A percentile compares a stretch with the other conserved stretches of the same genome.
These are phyloP conservation scores for Umbelopsis sp. DNA, from an alignment of 192 early-diverging fungal genomes.

Conservation along the genomic window DNA sequence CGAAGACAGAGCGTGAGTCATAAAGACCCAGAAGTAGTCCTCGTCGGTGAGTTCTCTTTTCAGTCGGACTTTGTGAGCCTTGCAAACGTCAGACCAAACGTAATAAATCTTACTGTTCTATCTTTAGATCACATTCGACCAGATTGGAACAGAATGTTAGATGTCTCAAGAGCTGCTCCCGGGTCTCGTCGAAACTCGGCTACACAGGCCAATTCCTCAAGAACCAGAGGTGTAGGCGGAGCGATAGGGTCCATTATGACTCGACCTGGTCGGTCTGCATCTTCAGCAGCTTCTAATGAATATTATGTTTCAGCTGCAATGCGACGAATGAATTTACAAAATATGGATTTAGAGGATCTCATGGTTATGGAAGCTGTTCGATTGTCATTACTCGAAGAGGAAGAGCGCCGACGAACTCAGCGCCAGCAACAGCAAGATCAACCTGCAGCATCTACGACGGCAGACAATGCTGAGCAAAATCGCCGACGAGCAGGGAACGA, in stretches of 20 bases:
- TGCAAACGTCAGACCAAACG: not conserved
- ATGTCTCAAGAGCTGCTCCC: slow-evolving; percentile 45
- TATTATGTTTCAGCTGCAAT: slow-evolving; percentile 60
- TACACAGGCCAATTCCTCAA: slow-evolving; percentile 6
- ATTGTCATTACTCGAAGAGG: slow-evolving; percentile 66
- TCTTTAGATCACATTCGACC: slow-evolving; percentile 69
- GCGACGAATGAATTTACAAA: slow-evolving; percentile 61
- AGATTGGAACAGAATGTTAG: slow-evolving; percentile 56
- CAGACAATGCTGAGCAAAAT: not conserved
- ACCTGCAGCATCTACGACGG: not conserved
- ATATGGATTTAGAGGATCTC: slow-evolving; percentile 83
- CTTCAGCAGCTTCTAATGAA: slow-evolving; percentile 44
- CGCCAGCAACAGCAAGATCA: not conserved
- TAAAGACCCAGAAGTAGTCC: slow-evolving; percentile 64
- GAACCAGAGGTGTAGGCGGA: slow-evolving; percentile 20
- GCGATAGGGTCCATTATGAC: slow-evolving; percentile 18
- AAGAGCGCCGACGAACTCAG: slow-evolving; percentile 43
- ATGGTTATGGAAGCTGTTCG: slow-evolving; percentile 94
- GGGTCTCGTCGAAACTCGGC: slow-evolving; percentile 43
- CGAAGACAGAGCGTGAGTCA: slow-evolving; percentile 54
- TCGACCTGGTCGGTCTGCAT: slow-evolving; percentile 36
- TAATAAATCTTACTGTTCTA: not conserved
- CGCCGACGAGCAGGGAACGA: not conserved
- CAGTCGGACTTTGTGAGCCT: not conserved
- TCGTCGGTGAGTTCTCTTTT: slow-evolving; percentile 50